These are phyloP conservation scores for Phytopythium mirpurense DNA, from an alignment of 352 stramenopile species.

Conservation along the genomic window DNA sequence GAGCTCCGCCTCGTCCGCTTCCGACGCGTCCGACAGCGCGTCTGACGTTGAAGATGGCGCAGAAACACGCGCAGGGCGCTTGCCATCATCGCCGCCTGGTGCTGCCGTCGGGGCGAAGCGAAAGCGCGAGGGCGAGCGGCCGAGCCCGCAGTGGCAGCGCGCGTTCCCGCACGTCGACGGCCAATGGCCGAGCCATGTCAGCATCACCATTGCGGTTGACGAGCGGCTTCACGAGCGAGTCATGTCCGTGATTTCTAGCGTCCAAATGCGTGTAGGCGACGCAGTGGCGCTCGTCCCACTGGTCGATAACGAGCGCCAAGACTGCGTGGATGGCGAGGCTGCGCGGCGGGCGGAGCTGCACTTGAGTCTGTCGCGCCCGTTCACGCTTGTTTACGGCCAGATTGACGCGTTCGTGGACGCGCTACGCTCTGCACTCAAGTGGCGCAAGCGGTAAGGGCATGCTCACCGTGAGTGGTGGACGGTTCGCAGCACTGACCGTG, in stretches of 20 bases:
- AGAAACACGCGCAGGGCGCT: neutral
- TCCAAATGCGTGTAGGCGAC: slow-evolving; percentile 21
- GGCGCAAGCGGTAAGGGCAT: slow-evolving; percentile 45
- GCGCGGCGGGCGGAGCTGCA: slow-evolving; percentile 26
- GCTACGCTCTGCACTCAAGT: slow-evolving; percentile 63
- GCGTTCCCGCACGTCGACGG: slow-evolving; percentile 70
- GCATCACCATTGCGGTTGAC: slow-evolving; percentile 32
- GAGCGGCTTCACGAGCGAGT: slow-evolving; percentile 20
- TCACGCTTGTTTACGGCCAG: slow-evolving; percentile 62
- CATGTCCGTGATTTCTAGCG: slow-evolving; percentile 20
- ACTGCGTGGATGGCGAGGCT: slow-evolving; percentile 9
- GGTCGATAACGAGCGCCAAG: slow-evolving; percentile 14
- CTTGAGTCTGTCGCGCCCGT: slow-evolving; percentile 74
- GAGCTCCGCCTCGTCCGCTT: slow-evolving; percentile 26
- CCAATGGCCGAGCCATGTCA: slow-evolving; percentile 80
- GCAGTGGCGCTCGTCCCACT: slow-evolving; percentile 31
- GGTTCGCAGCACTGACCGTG: neutral
- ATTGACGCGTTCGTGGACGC: slow-evolving; percentile 66
- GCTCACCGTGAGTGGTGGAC: neutral
- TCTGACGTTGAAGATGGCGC: slow-evolving; percentile 5
- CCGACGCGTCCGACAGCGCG: slow-evolving; percentile 11
- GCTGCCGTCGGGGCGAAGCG: slow-evolving; percentile 27
- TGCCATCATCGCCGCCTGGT: neutral
- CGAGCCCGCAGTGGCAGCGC: slow-evolving; percentile 37
- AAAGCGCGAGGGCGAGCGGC: slow-evolving; percentile 22